Evolutionary conservation across 75 land plant species (phyloP).

Genomic region (Chamaecyparis obtusa): DNA sequence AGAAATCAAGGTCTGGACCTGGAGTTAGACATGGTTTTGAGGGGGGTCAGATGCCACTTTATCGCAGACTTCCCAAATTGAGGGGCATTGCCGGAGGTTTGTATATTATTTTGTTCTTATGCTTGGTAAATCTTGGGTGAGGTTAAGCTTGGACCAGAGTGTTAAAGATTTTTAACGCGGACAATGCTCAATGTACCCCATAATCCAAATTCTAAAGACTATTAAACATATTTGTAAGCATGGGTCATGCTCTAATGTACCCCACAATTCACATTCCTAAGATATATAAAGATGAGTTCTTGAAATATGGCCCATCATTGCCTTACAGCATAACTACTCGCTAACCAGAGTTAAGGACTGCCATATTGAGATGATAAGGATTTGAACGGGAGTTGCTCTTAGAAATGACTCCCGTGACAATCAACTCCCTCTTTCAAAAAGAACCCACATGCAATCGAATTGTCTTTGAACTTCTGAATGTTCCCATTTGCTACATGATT

Average conservation of each 20-base stretch:
- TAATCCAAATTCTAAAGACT: not conserved
- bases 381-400: not conserved
- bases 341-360: not conserved
- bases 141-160: not conserved
- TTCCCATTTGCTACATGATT: no score
- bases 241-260: not conserved
- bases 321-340: not conserved
- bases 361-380: not conserved
- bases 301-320: no score
- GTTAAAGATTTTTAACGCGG: not conserved
- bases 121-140: not conserved
- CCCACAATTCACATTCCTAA: not conserved
- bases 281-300: not conserved
- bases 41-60: conserved; percentile 97
- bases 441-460: no score
- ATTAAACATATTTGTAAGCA: not conserved
- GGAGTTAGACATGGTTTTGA: conserved; percentile 93
- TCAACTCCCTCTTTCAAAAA: no score
- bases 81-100: conserved; percentile 95
- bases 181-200: not conserved
- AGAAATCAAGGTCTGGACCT: conserved; percentile 97
- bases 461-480: no score
- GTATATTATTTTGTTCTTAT: not conserved
- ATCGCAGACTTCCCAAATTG: conserved; percentile 85
- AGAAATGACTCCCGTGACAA: not conserved